Conservation (phyloP, 2,329 filamentous ascomycete genomes). For the Fusarium denticulatum region DNA sequence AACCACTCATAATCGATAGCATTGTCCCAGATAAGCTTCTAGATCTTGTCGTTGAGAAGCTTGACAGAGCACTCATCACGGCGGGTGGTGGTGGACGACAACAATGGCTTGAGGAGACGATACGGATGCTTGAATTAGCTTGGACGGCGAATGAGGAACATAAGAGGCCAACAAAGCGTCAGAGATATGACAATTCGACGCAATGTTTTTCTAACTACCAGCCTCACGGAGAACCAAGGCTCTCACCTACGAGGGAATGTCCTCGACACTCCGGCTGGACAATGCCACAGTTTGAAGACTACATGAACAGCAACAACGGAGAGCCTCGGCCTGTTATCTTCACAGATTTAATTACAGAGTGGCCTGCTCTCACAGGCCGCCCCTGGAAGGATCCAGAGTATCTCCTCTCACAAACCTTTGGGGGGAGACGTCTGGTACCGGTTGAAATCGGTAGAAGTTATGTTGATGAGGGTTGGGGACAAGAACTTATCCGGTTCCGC, state of each 20-base stretch:
- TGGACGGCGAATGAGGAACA: slow-evolving; percentile 28
- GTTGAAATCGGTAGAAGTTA: slow-evolving; percentile 89
- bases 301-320: slow-evolving; percentile 60
- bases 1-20: neutral
- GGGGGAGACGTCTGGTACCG: slow-evolving; percentile 82
- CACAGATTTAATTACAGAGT: slow-evolving; percentile 67
- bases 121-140: slow-evolving; percentile 55
- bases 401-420: slow-evolving; percentile 77
- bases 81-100: slow-evolving; percentile 68
- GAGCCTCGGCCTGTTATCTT: slow-evolving; percentile 74
- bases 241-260: slow-evolving; percentile 40
- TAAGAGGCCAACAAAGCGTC: slow-evolving; percentile 39
- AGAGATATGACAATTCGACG: neutral
- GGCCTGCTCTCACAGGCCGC: slow-evolving; percentile 77
- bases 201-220: slow-evolving; percentile 43
- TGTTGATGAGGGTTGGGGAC: slow-evolving; percentile 85
- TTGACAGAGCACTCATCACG: slow-evolving; percentile 83
- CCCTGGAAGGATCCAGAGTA: slow-evolving; percentile 81
- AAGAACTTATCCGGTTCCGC: slow-evolving; percentile 79
- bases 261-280: slow-evolving; percentile 54
- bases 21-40: slow-evolving; percentile 48
- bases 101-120: slow-evolving; percentile 61
- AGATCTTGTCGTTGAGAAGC: slow-evolving; percentile 66
- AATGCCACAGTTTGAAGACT: slow-evolving; percentile 68
- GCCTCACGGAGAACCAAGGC: slow-evolving; percentile 42